Conservation (phyloP, 148 eudicot species). For the Heliamphora exappendiculata region DNA sequence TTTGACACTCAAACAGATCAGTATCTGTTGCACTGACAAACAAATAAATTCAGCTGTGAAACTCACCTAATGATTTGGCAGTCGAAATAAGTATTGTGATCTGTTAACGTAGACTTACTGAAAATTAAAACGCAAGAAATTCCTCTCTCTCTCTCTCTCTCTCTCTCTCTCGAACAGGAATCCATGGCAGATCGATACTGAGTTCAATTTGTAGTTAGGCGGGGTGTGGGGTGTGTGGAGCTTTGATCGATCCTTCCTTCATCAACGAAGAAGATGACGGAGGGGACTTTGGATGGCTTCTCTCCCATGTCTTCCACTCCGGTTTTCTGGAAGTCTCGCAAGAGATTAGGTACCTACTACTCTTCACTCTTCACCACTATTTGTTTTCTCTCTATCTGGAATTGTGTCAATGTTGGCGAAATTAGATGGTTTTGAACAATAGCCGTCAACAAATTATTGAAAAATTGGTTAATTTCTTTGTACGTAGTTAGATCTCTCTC, state of each 20-base stretch:
- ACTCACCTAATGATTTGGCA: no score
- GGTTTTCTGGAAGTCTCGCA: background rate
- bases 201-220: background rate
- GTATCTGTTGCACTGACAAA: no score
- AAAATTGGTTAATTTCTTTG: background rate
- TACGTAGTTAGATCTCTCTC: background rate
- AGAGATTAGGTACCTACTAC: background rate
- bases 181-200: background rate
- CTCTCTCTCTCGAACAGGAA: background rate
- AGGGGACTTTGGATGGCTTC: slow-evolving; percentile 1
- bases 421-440: background rate
- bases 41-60: no score
- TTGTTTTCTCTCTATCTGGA: background rate
- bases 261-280: background rate
- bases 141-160: background rate
- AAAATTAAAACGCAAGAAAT: background rate
- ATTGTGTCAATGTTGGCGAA: background rate
- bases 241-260: background rate
- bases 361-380: background rate
- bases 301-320: slow-evolving; percentile 12
- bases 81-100: no score
- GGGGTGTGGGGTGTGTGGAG: background rate
- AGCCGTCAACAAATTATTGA: background rate
- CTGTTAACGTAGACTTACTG: no score
- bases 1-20: no score